A percentile compares a stretch with the other conserved stretches of the same genome.
phyloP scores from a whole-genome alignment of 2,329 filamentous ascomycete species.

The Camillea tinctor region DNA sequence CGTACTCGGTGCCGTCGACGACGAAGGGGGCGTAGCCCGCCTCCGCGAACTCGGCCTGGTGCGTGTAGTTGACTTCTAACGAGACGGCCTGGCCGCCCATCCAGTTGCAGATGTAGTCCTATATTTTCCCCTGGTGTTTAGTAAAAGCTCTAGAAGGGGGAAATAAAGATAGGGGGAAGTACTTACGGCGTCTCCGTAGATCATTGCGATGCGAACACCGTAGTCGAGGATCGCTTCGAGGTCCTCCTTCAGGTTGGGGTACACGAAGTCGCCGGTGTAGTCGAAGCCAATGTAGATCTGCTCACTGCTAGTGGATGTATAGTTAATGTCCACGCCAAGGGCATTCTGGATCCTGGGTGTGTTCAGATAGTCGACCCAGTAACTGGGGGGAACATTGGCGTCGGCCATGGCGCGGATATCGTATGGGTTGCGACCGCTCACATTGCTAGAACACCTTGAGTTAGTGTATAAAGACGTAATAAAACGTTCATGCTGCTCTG shows the following conservation, averaged over 20 bases:
- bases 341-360: slow-evolving; percentile 52
- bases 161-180: not conserved
- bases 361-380: slow-evolving; percentile 65
- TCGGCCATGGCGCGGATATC: slow-evolving; percentile 57
- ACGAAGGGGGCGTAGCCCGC: slow-evolving; percentile 73
- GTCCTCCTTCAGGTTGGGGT: slow-evolving; percentile 57
- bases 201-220: slow-evolving; percentile 67
- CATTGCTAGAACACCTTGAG: slow-evolving; percentile 9
- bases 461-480: not conserved
- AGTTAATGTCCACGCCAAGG: slow-evolving; percentile 53
- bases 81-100: slow-evolving; percentile 74
- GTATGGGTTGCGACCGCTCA: slow-evolving; percentile 55
- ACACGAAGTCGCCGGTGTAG: slow-evolving; percentile 60
- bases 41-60: slow-evolving; percentile 54
- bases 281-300: slow-evolving; percentile 48
- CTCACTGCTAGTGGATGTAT: slow-evolving; percentile 44
- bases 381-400: slow-evolving; percentile 58
- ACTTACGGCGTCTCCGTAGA: slow-evolving; percentile 59
- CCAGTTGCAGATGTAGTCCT: slow-evolving; percentile 67
- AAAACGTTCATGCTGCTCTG: too few species aligned
- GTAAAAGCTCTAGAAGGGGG: too few species aligned
- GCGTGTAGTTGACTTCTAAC: slow-evolving; percentile 55
- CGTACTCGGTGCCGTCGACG: slow-evolving; percentile 66
- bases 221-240: slow-evolving; percentile 59
- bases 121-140: slow-evolving; percentile 8